Percentiles rank a stretch among this genome's conserved stretches.
Conservation (phyloP, 2,329 filamentous ascomycete genomes). For the Hypoxylon rubiginosum region DNA sequence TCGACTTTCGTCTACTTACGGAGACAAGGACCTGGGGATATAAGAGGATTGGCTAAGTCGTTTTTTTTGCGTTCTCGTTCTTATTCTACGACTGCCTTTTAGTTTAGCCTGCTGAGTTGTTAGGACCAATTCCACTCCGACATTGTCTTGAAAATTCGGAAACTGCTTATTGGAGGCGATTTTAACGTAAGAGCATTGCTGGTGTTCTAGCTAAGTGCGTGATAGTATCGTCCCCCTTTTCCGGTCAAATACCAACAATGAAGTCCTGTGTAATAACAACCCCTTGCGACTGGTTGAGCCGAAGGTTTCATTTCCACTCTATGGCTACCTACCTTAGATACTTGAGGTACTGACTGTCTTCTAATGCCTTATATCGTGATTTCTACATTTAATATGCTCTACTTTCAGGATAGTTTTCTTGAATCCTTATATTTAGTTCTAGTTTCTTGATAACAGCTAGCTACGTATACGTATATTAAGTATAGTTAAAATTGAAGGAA, state of each 20-base stretch:
- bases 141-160: not conserved
- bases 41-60: constrained; percentile 5
- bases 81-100: constrained; percentile 1
- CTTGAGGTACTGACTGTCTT: not conserved
- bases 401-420: too few species aligned
- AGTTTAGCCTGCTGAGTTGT: constrained; percentile 22
- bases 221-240: not conserved
- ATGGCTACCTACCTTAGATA: not conserved
- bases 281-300: not conserved
- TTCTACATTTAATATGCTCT: too few species aligned
- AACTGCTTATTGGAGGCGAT: not conserved
- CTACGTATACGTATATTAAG: too few species aligned
- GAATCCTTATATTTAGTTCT: too few species aligned
- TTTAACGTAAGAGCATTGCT: not conserved
- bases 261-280: not conserved
- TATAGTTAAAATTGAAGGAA: too few species aligned
- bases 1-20: constrained; percentile 7
- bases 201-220: not conserved
- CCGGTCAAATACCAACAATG: not conserved
- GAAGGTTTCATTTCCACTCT: not conserved
- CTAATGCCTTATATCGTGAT: not conserved
- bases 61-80: constrained; percentile 6
- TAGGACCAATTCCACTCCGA: constrained; percentile 28
- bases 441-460: too few species aligned
- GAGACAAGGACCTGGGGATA: constrained; percentile 12